Conservation (phyloP, 2,329 filamentous ascomycete species). For the Diaporthe velutina region DNA sequence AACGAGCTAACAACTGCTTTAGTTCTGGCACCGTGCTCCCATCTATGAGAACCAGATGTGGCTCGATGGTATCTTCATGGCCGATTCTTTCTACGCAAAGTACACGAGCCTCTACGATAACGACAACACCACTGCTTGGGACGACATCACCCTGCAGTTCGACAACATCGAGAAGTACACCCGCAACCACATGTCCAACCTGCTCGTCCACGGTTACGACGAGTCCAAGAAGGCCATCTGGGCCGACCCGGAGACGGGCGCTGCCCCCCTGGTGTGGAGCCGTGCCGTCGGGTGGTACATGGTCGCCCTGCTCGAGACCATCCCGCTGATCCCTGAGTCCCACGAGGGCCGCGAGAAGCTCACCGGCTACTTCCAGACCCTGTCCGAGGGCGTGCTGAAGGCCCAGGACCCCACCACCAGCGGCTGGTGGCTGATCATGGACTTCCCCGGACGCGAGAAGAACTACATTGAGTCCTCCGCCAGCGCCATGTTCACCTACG, state of each 20-base stretch:
- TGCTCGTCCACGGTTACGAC: constrained; percentile 69
- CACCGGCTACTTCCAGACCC: constrained; percentile 20
- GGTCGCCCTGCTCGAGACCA: constrained; percentile 42
- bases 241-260: constrained; percentile 64
- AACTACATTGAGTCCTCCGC: constrained; percentile 62
- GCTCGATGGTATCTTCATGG: constrained; percentile 59
- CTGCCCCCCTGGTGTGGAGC: constrained; percentile 65
- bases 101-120: constrained; percentile 44
- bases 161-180: constrained; percentile 49
- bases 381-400: constrained; percentile 29
- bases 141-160: constrained; percentile 36
- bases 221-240: constrained; percentile 60
- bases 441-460: constrained; percentile 51
- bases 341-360: constrained; percentile 30
- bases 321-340: constrained; percentile 31
- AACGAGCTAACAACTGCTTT: neutral
- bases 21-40: constrained; percentile 57
- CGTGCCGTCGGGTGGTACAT: constrained; percentile 67
- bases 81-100: constrained; percentile 49
- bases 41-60: constrained; percentile 59
- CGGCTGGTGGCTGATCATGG: constrained; percentile 54
- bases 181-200: constrained; percentile 52
- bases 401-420: constrained; percentile 34
- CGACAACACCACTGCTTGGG: constrained; percentile 46
- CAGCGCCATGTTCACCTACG: constrained; percentile 59